phyloP scores from a whole-genome alignment of 2,329 filamentous ascomycete species.

The Colletotrichum graminicola region DNA sequence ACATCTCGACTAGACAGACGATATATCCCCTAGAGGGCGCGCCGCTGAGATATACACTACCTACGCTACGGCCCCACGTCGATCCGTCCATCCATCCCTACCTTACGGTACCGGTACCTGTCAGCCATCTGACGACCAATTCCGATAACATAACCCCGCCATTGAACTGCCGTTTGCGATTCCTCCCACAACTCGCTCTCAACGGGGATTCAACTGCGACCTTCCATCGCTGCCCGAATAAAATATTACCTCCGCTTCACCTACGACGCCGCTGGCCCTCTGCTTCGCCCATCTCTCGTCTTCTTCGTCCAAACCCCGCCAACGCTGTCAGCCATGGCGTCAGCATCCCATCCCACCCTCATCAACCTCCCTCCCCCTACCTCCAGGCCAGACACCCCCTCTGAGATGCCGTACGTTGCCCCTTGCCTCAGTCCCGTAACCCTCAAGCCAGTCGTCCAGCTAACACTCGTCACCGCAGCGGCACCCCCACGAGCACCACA shows the following conservation, averaged over 20 bases:
- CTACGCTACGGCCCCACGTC: background rate
- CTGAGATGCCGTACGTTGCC: conserved; percentile 83
- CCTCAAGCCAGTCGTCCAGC: background rate
- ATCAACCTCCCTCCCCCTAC: conserved; percentile 88
- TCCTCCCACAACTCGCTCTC: background rate
- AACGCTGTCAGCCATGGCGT: conserved; percentile 51
- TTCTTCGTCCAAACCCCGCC: background rate
- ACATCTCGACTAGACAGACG: background rate
- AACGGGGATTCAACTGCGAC: conserved; percentile 5
- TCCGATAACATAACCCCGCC: background rate
- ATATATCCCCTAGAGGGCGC: background rate
- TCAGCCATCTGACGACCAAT: conserved; percentile 5
- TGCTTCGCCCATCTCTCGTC: background rate
- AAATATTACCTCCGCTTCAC: conserved; percentile 18
- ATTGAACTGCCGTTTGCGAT: conserved; percentile 15
- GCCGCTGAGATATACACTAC: background rate
- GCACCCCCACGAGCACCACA: conserved; percentile 92
- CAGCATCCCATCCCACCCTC: conserved; percentile 70
- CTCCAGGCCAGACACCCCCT: conserved; percentile 87
- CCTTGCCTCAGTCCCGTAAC: conserved; percentile 18
- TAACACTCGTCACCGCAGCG: conserved; percentile 63
- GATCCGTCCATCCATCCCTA: background rate
- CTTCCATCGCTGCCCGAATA: background rate
- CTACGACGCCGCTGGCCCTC: background rate
- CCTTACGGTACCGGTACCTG: background rate